phyloP scores from a whole-genome alignment of 2,329 filamentous ascomycete genomes.

The Paecilomyces formosus region DNA sequence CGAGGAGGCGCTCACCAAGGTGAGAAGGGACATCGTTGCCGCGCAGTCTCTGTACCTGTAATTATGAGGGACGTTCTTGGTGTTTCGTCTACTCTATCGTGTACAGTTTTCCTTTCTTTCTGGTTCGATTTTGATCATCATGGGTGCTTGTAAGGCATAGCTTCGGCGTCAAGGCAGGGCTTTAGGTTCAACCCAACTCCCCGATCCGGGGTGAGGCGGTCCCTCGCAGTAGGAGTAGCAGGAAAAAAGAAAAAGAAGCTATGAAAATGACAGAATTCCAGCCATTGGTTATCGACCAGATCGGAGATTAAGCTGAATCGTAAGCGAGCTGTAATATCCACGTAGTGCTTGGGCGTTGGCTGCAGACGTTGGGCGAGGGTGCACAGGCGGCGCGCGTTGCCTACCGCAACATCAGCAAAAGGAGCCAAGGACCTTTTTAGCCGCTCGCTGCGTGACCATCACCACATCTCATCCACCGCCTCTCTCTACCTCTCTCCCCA shows the following conservation, averaged over 20 bases:
- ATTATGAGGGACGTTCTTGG: slow-evolving; percentile 8
- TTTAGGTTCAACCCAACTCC: not conserved
- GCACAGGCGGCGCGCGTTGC: slow-evolving; percentile 22
- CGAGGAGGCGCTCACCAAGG: slow-evolving; percentile 74
- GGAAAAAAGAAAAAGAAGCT: not conserved
- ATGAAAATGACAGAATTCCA: too few relatives aligned
- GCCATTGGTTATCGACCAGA: too few relatives aligned
- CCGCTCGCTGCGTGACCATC: slow-evolving; percentile 5
- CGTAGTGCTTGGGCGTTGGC: not conserved
- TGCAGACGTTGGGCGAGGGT: slow-evolving; percentile 22
- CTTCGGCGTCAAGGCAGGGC: not conserved
- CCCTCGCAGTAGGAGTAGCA: not conserved
- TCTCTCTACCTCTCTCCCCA: slow-evolving; percentile 15
- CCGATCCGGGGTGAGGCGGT: slow-evolving; percentile 1
- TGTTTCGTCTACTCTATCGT: not conserved
- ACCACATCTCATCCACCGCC: slow-evolving; percentile 20
- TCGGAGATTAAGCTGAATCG: too few relatives aligned
- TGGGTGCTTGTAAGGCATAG: slow-evolving; percentile 1
- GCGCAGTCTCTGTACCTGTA: slow-evolving; percentile 89
- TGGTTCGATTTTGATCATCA: slow-evolving; percentile 5
- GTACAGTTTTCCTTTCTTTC: slow-evolving; percentile 5
- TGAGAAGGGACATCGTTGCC: slow-evolving; percentile 88
- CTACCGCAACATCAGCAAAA: slow-evolving; percentile 23
- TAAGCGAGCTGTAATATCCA: not conserved
- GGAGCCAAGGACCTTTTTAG: not conserved